A percentile compares a stretch with the other conserved stretches of the same genome.
phyloP scores from a whole-genome alignment of 2,329 filamentous ascomycete genomes.

The Iodosphaeria phyllophila region DNA sequence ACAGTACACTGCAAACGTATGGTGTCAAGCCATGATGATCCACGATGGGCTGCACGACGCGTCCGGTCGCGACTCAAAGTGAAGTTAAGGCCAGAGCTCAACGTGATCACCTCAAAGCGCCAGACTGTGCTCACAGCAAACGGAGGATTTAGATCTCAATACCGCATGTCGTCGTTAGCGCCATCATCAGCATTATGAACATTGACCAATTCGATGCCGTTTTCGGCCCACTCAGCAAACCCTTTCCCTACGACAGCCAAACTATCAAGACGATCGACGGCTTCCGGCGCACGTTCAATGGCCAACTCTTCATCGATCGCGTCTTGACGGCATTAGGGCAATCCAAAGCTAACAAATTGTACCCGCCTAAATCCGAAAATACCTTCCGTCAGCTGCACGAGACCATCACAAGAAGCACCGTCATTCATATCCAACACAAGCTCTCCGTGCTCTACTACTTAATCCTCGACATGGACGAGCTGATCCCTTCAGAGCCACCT shows the following conservation, averaged over 20 bases:
- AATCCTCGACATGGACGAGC: conserved; percentile 50
- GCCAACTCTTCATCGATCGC: conserved; percentile 62
- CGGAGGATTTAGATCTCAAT: too few species aligned
- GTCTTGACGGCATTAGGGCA: conserved; percentile 54
- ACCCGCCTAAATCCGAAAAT: conserved; percentile 54
- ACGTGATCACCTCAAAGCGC: too few species aligned
- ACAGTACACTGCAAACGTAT: too few species aligned
- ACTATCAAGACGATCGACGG: conserved; percentile 43
- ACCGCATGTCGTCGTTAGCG: too few species aligned
- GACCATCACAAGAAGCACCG: conserved; percentile 42
- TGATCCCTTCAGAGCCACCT: conserved; percentile 23
- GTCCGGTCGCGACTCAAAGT: too few species aligned
- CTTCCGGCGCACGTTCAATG: conserved; percentile 48
- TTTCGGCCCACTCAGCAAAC: conserved; percentile 41
- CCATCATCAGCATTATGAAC: conserved; percentile 38
- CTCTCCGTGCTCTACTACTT: conserved; percentile 72
- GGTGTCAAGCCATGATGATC: too few species aligned
- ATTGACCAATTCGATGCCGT: conserved; percentile 50
- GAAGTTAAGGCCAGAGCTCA: too few species aligned
- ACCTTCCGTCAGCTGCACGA: conserved; percentile 52
- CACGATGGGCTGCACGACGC: too few species aligned
- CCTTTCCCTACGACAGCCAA: conserved; percentile 43
- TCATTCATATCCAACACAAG: conserved; percentile 56
- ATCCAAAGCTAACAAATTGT: conserved; percentile 51
- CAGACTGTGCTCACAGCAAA: too few species aligned